A percentile compares a stretch with the other conserved stretches of the same genome.
These are phyloP conservation scores for Schizosaccharomyces versatilis DNA, from an alignment of 1,139 yeast species.

Conservation along the genomic window DNA sequence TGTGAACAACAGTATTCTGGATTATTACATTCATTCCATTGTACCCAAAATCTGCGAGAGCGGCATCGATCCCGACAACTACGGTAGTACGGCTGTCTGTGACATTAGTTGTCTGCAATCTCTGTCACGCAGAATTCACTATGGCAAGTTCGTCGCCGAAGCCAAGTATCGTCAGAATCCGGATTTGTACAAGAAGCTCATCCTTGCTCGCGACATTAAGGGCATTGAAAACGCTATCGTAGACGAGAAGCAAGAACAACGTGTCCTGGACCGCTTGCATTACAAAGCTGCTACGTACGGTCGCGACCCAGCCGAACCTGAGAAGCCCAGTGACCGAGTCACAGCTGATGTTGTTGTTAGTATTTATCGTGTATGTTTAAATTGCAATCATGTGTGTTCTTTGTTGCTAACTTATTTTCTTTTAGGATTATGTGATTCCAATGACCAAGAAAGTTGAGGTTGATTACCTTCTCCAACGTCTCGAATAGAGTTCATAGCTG, in stretches of 20 bases:
- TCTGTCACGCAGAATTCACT: constrained; percentile 80
- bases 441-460: constrained; percentile 86
- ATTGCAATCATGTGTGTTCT: neutral
- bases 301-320: constrained; percentile 49
- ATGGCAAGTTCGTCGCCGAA: constrained; percentile 87
- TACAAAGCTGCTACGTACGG: constrained; percentile 74
- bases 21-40: constrained; percentile 43
- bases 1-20: constrained; percentile 47
- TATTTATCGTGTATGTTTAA: constrained; percentile 27
- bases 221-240: constrained; percentile 72
- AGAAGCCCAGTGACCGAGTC: constrained; percentile 41
- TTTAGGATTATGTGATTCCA: constrained; percentile 71
- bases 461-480: constrained; percentile 62
- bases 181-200: constrained; percentile 40
- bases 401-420: neutral
- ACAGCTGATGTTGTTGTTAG: constrained; percentile 60
- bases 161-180: constrained; percentile 59
- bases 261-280: constrained; percentile 53
- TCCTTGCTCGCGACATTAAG: constrained; percentile 37
- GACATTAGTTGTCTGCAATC: constrained; percentile 80
- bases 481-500: constrained; percentile 24
- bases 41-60: constrained; percentile 44
- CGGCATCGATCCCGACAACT: constrained; percentile 31
- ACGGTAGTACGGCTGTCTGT: constrained; percentile 64
- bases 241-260: constrained; percentile 64